These are phyloP conservation scores for Hyphopichia homilentoma DNA, from an alignment of 805 yeast genomes.

Conservation along the genomic window DNA sequence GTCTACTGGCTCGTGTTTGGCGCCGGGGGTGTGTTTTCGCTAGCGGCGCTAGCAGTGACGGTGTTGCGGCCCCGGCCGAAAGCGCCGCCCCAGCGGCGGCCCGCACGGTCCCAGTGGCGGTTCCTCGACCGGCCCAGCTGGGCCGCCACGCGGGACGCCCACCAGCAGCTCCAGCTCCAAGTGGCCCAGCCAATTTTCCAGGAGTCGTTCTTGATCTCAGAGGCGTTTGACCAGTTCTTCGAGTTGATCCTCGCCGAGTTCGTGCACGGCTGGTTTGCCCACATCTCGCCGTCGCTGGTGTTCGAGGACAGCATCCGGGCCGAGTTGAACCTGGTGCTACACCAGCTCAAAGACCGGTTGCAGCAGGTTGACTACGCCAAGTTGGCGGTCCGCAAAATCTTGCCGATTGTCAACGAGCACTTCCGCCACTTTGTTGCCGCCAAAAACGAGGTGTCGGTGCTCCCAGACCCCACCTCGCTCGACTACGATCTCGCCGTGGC, in stretches of 20 bases:
- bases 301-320: conserved; percentile 39
- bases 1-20: background rate
- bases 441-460: conserved; percentile 31
- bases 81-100: background rate
- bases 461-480: conserved; percentile 10
- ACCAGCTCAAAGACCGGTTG: conserved; percentile 40
- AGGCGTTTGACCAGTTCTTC: conserved; percentile 48
- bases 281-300: conserved; percentile 32
- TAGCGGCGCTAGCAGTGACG: too few relatives aligned
- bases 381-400: conserved; percentile 50
- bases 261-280: conserved; percentile 52
- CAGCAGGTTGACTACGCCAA: conserved; percentile 49
- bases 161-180: background rate
- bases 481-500: conserved; percentile 42
- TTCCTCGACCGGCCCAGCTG: background rate
- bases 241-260: conserved; percentile 49
- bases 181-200: conserved; percentile 30
- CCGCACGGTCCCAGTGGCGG: background rate
- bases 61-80: too few relatives aligned
- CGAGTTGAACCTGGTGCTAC: conserved; percentile 41
- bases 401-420: conserved; percentile 70
- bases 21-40: background rate
- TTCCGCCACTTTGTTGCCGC: conserved; percentile 47
- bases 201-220: conserved; percentile 51
- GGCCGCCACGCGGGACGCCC: background rate